phyloP scores from a whole-genome alignment of 2,329 filamentous ascomycete species.

The Curvularia eragrostidis region DNA sequence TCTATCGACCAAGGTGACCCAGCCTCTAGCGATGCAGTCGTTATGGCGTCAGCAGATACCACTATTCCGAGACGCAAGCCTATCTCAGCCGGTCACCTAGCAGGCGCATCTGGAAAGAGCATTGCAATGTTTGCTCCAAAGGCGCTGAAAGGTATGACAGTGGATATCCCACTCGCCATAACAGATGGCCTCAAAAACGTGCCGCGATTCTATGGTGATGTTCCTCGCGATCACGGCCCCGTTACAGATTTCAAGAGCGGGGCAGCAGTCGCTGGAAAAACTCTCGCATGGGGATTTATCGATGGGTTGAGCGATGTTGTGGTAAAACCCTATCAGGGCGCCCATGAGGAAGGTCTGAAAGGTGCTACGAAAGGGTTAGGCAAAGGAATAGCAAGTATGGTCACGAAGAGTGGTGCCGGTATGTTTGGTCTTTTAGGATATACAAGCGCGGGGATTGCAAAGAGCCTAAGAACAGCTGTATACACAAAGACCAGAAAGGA shows the following conservation, averaged over 20 bases:
- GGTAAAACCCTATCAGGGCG: constrained; percentile 73
- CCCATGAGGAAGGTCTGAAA: constrained; percentile 63
- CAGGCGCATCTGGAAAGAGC: constrained; percentile 17
- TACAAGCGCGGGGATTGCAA: constrained; percentile 2
- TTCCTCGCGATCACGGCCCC: constrained; percentile 72
- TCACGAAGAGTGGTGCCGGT: constrained; percentile 22
- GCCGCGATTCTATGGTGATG: constrained; percentile 80
- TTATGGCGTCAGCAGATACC: neutral
- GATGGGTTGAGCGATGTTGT: constrained; percentile 79
- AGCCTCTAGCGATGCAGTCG: neutral
- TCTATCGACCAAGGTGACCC: neutral
- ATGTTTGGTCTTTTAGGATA: constrained; percentile 30
- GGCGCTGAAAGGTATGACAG: constrained; percentile 34
- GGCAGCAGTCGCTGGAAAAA: constrained; percentile 73
- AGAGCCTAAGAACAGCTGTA: neutral
- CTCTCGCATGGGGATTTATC: constrained; percentile 74
- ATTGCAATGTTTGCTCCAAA: constrained; percentile 21
- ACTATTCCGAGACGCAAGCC: neutral
- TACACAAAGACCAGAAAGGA: neutral
- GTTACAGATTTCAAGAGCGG: constrained; percentile 77
- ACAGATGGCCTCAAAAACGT: constrained; percentile 85
- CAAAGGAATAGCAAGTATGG: constrained; percentile 36
- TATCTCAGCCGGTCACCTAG: constrained; percentile 8
- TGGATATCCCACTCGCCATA: constrained; percentile 62
- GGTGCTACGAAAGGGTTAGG: constrained; percentile 60